Percentiles rank a stretch among this genome's conserved stretches.
Conservation (phyloP, 2,329 filamentous ascomycete species). For the Neonectria ditissima region DNA sequence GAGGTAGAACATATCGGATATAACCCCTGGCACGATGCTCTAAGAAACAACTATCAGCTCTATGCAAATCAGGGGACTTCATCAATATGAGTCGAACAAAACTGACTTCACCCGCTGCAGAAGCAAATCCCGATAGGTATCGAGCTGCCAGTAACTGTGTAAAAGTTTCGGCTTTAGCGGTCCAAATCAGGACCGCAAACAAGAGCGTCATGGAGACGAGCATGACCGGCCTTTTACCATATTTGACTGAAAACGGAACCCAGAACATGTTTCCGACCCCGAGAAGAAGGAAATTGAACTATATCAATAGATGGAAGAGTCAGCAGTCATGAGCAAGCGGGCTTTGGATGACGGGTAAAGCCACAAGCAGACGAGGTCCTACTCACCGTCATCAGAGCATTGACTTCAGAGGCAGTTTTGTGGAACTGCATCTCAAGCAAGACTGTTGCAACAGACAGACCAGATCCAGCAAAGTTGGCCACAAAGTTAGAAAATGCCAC, state of each 20-base stretch:
- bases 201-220: constrained; percentile 3
- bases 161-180: constrained; percentile 9
- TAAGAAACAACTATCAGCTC: background rate
- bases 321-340: background rate
- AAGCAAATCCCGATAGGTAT: constrained; percentile 9
- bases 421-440: constrained; percentile 5
- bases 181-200: constrained; percentile 5
- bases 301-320: background rate
- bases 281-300: constrained; percentile 17
- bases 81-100: no score
- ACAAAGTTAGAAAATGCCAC: constrained; percentile 14
- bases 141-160: constrained; percentile 1
- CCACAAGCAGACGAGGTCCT: background rate
- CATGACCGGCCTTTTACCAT: constrained; percentile 8
- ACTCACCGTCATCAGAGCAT: constrained; percentile 13
- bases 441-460: constrained; percentile 7
- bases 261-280: constrained; percentile 14
- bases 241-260: constrained; percentile 14
- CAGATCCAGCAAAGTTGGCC: constrained; percentile 10
- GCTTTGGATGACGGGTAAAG: no score
- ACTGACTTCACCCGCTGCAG: constrained; percentile 13
- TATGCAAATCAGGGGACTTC: background rate
- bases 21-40: constrained; percentile 11
- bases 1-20: constrained; percentile 16
- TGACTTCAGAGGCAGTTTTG: constrained; percentile 4